Conservation (phyloP, 2,329 filamentous ascomycete genomes). For the Cadophora sp. region DNA sequence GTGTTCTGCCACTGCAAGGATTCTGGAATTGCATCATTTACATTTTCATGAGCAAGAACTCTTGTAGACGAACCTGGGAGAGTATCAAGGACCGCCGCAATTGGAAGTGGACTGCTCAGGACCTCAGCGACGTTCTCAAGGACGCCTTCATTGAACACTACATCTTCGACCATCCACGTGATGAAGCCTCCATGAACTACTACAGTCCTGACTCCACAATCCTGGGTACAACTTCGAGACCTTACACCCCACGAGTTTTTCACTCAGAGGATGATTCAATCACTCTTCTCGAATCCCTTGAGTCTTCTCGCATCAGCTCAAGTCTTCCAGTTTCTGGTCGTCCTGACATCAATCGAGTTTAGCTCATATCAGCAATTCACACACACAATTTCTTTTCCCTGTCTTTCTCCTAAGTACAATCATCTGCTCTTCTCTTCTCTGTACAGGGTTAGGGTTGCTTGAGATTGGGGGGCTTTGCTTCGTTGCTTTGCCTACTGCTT, state of each 20-base stretch:
- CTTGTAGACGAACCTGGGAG: slow-evolving; percentile 49
- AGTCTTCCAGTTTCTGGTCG: too few relatives aligned
- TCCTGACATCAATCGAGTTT: too few relatives aligned
- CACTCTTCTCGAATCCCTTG: not conserved
- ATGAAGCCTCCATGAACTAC: too few relatives aligned
- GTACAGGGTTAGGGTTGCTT: not conserved
- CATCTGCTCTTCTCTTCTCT: not conserved
- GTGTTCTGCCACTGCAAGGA: slow-evolving; percentile 81
- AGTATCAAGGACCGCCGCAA: not conserved
- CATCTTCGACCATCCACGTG: not conserved
- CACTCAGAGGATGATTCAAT: not conserved
- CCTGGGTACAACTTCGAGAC: not conserved
- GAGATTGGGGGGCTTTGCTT: too few relatives aligned
- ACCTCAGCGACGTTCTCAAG: not conserved
- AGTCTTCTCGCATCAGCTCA: not conserved
- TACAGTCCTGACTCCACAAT: not conserved
- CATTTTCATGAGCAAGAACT: slow-evolving; percentile 69
- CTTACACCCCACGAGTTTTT: not conserved
- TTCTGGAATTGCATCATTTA: slow-evolving; percentile 88
- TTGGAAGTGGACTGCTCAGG: not conserved
- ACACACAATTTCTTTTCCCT: not conserved
- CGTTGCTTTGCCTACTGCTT: not conserved
- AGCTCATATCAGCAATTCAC: not conserved
- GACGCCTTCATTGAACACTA: not conserved
- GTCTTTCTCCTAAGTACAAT: not conserved